A percentile compares a stretch with the other conserved stretches of the same genome.
Evolutionary conservation across 2,329 filamentous ascomycete genomes (phyloP).

Genomic region (Penicillium sp.): DNA sequence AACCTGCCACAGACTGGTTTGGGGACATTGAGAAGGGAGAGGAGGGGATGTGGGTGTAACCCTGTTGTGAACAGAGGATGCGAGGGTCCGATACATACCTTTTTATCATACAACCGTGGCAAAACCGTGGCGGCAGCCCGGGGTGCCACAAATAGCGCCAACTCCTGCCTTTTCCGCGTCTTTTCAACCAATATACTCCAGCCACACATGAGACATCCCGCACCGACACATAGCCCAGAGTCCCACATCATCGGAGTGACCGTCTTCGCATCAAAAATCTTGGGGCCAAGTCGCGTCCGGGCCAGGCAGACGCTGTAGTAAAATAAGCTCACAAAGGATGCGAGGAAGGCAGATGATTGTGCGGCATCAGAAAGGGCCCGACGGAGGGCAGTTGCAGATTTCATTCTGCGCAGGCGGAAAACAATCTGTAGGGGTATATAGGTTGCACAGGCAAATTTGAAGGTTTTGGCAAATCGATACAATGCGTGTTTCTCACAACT

Average conservation of each 20-base stretch:
- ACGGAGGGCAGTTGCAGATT: slow-evolving; percentile 39
- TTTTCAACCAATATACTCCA: slow-evolving; percentile 72
- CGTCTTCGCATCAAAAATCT: slow-evolving; percentile 50
- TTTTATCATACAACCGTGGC: slow-evolving; percentile 57
- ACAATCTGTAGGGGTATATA: slow-evolving; percentile 67
- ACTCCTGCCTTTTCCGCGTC: slow-evolving; percentile 57
- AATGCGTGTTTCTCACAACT: slow-evolving; percentile 65
- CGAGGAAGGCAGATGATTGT: slow-evolving; percentile 69
- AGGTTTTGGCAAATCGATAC: slow-evolving; percentile 59
- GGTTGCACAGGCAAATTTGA: slow-evolving; percentile 64
- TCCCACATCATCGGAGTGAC: slow-evolving; percentile 51
- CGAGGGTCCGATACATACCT: slow-evolving; percentile 25
- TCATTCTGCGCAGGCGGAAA: slow-evolving; percentile 48
- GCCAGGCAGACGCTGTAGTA: slow-evolving; percentile 78
- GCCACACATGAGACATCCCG: slow-evolving; percentile 67
- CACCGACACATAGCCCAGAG: slow-evolving; percentile 56
- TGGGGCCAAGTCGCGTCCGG: slow-evolving; percentile 64
- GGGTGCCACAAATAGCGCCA: slow-evolving; percentile 72
- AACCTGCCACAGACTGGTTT: slow-evolving; percentile 6
- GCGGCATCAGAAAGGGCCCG: slow-evolving; percentile 52
- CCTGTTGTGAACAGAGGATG: slow-evolving; percentile 10
- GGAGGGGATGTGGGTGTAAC: slow-evolving; percentile 17
- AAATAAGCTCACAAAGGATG: slow-evolving; percentile 66
- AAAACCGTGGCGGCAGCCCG: slow-evolving; percentile 66
- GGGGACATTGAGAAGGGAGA: slow-evolving; percentile 2